Percentiles rank a stretch among this genome's conserved stretches.
Evolutionary conservation across 495 filamentous ascomycete species (phyloP).

Genomic region (Sphaerosporella brunnea): DNA sequence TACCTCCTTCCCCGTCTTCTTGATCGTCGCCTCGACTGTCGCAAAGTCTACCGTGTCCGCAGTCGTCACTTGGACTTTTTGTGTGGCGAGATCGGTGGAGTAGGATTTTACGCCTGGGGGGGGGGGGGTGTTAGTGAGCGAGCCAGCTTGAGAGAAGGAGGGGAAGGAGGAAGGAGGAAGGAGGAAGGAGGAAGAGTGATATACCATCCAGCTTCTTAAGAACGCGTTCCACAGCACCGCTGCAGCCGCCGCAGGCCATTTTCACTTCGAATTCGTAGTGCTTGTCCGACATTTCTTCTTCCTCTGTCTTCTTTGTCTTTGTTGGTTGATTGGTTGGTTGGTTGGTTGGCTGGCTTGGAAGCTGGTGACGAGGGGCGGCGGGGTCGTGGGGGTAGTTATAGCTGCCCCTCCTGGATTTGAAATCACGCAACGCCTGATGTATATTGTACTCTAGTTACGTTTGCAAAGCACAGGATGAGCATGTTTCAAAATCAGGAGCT

Average conservation of each 20-base stretch:
- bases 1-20: constrained; percentile 75
- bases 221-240: constrained; percentile 60
- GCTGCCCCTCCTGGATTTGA: no score
- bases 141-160: neutral
- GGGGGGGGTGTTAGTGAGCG: neutral
- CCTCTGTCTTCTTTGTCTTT: no score
- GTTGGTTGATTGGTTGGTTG: no score
- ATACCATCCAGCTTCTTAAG: constrained; percentile 84
- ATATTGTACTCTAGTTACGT: no score
- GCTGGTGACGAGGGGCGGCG: no score
- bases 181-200: constrained; percentile 18
- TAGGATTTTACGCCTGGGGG: constrained; percentile 51
- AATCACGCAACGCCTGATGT: no score
- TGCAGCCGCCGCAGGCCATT: constrained; percentile 50
- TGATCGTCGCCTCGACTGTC: constrained; percentile 68
- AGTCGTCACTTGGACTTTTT: constrained; percentile 57
- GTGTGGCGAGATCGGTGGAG: constrained; percentile 34
- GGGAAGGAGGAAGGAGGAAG: constrained; percentile 1
- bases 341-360: no score
- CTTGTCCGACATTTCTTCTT: neutral
- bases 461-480: no score
- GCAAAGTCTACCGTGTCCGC: constrained; percentile 35
- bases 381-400: no score
- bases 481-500: no score
- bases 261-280: constrained; percentile 50